A percentile compares a stretch with the other conserved stretches of the same genome.
Conservation (phyloP, 1,284 basidiomycete genomes). For the Takashimella koratensis region DNA sequence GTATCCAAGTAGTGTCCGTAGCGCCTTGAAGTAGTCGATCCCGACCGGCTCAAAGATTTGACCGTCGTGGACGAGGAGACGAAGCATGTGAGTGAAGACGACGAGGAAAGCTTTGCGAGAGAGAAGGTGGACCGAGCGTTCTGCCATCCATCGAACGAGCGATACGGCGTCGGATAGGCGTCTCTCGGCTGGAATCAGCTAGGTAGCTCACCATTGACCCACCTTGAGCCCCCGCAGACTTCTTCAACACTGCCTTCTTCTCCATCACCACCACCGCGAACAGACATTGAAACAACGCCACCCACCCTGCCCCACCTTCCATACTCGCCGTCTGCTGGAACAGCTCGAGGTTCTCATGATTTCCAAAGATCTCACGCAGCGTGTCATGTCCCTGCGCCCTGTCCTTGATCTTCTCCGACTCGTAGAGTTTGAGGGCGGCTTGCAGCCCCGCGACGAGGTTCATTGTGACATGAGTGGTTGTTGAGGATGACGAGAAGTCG, state of each 20-base stretch:
- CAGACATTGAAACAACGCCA: constrained; percentile 66
- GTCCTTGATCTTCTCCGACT: constrained; percentile 67
- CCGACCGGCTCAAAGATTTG: constrained; percentile 63
- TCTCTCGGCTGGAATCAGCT: constrained; percentile 16
- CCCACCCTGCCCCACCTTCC: constrained; percentile 59
- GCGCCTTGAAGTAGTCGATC: constrained; percentile 74
- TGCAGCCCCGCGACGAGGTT: constrained; percentile 36
- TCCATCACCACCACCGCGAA: constrained; percentile 66
- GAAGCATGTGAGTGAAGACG: constrained; percentile 64
- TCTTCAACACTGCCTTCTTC: constrained; percentile 55
- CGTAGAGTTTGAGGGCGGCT: constrained; percentile 56
- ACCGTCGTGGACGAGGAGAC: constrained; percentile 59
- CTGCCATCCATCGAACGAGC: constrained; percentile 35
- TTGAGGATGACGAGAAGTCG: no score
- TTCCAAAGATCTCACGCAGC: constrained; percentile 62
- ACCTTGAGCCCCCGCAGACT: constrained; percentile 44
- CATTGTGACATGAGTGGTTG: no score
- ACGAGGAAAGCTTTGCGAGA: constrained; percentile 28
- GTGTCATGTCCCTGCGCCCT: constrained; percentile 62
- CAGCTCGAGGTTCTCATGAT: constrained; percentile 55
- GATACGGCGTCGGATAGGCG: constrained; percentile 29
- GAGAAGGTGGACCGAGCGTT: constrained; percentile 34
- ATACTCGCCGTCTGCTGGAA: constrained; percentile 46
- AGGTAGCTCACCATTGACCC: constrained; percentile 3
- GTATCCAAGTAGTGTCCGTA: constrained; percentile 62